These are phyloP conservation scores for Diutina rugosa DNA, from an alignment of 1,139 yeast genomes.

Conservation along the genomic window DNA sequence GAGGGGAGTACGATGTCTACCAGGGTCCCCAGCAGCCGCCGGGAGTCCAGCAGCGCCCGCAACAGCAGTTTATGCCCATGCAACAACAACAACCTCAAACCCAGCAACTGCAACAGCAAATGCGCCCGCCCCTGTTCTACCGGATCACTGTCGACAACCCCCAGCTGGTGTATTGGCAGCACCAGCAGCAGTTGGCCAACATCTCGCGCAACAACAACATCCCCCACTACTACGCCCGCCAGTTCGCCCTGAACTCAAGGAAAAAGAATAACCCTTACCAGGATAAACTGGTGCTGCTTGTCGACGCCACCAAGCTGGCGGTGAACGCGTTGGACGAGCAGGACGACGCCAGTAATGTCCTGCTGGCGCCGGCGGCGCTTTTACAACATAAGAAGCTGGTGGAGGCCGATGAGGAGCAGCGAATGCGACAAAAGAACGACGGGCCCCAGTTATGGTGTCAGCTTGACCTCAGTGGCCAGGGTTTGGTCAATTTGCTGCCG, in stretches of 20 bases:
- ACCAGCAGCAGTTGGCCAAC: constrained; percentile 72
- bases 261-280: constrained; percentile 32
- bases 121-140: constrained; percentile 6
- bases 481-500: constrained; percentile 55
- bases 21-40: constrained; percentile 3
- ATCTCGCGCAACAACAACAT: constrained; percentile 56
- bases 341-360: constrained; percentile 15
- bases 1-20: constrained; percentile 4
- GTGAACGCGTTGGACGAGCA: constrained; percentile 32
- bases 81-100: constrained; percentile 7
- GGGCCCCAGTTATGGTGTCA: constrained; percentile 89
- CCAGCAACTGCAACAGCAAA: constrained; percentile 5
- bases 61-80: constrained; percentile 15
- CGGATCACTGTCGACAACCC: constrained; percentile 33
- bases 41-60: constrained; percentile 15
- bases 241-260: constrained; percentile 75
- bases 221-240: constrained; percentile 87
- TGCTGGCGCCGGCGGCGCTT: constrained; percentile 21
- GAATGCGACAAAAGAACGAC: constrained; percentile 56
- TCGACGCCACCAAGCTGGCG: constrained; percentile 43
- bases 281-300: constrained; percentile 29
- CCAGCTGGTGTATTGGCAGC: constrained; percentile 66
- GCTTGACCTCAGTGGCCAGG: constrained; percentile 85
- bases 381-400: constrained; percentile 49
- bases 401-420: constrained; percentile 70